Percentiles rank a stretch among this genome's conserved stretches.
These are phyloP conservation scores for Eimeria praecox DNA, from an alignment of 169 alveolate species.

Conservation along the genomic window DNA sequence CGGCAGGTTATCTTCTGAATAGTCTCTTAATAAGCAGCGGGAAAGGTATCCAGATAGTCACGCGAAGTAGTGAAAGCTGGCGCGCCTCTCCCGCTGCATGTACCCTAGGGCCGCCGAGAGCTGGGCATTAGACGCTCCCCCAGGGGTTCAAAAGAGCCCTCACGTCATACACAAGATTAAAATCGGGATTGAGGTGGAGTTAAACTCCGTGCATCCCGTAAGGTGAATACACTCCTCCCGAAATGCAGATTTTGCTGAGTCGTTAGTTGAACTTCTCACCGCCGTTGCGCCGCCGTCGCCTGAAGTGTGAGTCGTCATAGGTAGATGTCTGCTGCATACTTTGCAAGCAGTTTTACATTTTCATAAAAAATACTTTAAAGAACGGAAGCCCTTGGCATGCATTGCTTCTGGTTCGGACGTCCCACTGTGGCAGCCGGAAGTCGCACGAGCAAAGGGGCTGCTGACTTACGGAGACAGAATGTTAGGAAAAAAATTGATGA, in stretches of 20 bases:
- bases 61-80: not conserved
- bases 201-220: not conserved
- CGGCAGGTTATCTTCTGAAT: not conserved
- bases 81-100: constrained; percentile 48
- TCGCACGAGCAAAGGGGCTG: constrained; percentile 41
- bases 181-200: not conserved
- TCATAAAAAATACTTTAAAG: not conserved
- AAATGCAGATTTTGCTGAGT: not conserved
- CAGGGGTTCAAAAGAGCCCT: not conserved
- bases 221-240: not conserved
- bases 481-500: not conserved
- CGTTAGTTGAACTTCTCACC: not conserved
- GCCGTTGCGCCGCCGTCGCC: constrained; percentile 49
- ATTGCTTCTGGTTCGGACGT: not conserved
- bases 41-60: not conserved
- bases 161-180: not conserved
- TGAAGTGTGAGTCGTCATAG: not conserved
- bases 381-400: constrained; percentile 22
- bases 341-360: not conserved
- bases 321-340: constrained; percentile 25
- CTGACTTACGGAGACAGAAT: constrained; percentile 30
- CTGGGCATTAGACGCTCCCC: constrained; percentile 40
- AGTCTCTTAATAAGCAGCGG: not conserved
- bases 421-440: constrained; percentile 3
- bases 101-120: not conserved